Evolutionary conservation across 768 basidiomycete species (phyloP), one percentile per base, ranked within the genome.

Genomic region (Termitomyces sp.): DNA sequence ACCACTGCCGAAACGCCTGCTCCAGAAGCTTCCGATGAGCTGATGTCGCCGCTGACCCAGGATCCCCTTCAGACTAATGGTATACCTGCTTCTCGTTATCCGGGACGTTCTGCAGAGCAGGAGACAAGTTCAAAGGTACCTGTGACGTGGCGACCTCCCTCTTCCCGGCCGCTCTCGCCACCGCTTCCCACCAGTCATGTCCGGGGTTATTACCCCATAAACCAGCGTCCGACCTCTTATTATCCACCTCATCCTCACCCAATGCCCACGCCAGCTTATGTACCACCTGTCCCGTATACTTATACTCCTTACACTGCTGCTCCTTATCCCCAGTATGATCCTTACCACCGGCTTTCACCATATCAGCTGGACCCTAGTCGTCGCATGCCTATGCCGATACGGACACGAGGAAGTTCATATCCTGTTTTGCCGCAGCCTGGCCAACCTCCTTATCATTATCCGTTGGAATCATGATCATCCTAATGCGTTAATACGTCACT

Each of bases 1-100:
- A 65, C 58, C 22, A 58, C 63, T 28, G 55, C 63, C 45, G 63
- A 63, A 61, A 64, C 62, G 5, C 62, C 66, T 20, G 52, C 58
- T n/a, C 4, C 30, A 24, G 38, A 56, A 41, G 38, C 26, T 26
- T 20, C 44, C 7, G 62, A 67, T 28, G 66, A 67, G 24, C 59
- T 63, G 1, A 66, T 67, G 62, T 59, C 68, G 13, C 66, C 66
- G 48, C 62, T 66, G 40, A 53, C 45, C 22, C 49, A 55, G 28
- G 54, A 56, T 24, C 48, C 53, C 24, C 48, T 52, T 24, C 59
- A 43, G 43, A 38, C n/a, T 9, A 56, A 61, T 3, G 49, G 54
- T 51, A 13, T 49, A 35, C 13, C 54, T 49, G 30, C 43, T 26
- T n/a, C 54, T 51, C 48, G 28, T 47, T 16, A 46, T 40, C 30